Evolutionary conservation across 352 stramenopile genomes (phyloP).

Genomic region (Globisporangium carolinianum): DNA sequence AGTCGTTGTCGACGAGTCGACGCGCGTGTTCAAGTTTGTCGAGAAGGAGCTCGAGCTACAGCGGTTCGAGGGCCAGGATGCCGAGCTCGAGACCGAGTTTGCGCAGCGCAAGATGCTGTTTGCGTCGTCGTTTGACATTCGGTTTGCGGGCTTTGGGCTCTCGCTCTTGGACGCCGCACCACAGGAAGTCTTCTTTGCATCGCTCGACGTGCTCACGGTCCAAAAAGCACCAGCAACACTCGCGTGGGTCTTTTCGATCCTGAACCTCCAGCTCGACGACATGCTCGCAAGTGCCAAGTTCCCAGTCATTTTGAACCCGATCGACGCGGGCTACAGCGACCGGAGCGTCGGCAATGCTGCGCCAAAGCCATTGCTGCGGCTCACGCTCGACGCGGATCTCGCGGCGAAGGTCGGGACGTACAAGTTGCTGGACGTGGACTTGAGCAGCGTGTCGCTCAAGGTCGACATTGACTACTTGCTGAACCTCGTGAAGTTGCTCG

Average conservation of each 20-base stretch:
- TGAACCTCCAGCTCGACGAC: slow-evolving; percentile 81
- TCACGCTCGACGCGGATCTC: slow-evolving; percentile 72
- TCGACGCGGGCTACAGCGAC: slow-evolving; percentile 75
- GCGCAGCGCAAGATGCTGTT: slow-evolving; percentile 76
- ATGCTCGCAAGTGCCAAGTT: slow-evolving; percentile 80
- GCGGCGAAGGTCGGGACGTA: slow-evolving; percentile 74
- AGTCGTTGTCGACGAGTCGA: slow-evolving; percentile 74
- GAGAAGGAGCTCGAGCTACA: slow-evolving; percentile 76
- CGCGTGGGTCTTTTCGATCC: slow-evolving; percentile 69
- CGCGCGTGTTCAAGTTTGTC: slow-evolving; percentile 72
- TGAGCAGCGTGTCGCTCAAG: slow-evolving; percentile 67
- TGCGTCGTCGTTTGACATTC: slow-evolving; percentile 77
- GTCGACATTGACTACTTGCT: slow-evolving; percentile 84
- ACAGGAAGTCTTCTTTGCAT: slow-evolving; percentile 81
- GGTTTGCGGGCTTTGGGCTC: slow-evolving; percentile 66
- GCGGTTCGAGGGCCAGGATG: slow-evolving; percentile 57
- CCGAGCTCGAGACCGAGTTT: slow-evolving; percentile 60
- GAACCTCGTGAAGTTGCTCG: slow-evolving; percentile 72
- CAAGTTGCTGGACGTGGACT: slow-evolving; percentile 71
- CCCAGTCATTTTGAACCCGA: slow-evolving; percentile 77
- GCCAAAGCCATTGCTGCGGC: slow-evolving; percentile 52
- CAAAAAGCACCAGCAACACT: slow-evolving; percentile 65
- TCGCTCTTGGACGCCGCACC: slow-evolving; percentile 72
- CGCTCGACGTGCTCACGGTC: slow-evolving; percentile 66
- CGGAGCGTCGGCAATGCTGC: slow-evolving; percentile 46